phyloP scores from a whole-genome alignment of 257 asterid genomes.

The Salvia hispanica region DNA sequence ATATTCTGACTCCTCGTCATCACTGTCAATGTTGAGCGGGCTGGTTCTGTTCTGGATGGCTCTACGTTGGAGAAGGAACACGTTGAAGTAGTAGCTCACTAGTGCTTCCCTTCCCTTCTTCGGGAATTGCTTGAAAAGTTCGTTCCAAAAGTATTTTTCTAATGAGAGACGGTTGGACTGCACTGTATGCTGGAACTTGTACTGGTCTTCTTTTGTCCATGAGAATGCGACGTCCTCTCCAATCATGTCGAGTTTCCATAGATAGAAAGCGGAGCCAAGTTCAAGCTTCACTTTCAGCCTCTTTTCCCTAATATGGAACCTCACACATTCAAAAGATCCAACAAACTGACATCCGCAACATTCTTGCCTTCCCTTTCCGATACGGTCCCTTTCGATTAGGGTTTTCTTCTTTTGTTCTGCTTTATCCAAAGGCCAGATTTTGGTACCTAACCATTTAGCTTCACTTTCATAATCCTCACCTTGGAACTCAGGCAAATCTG shows the following conservation, averaged over 20 bases:
- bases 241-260: slow-evolving; percentile 49
- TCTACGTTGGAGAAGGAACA: slow-evolving; percentile 59
- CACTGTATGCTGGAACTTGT: slow-evolving; percentile 45
- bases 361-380: slow-evolving; percentile 71
- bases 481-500: slow-evolving; percentile 47
- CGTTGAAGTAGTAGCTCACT: slow-evolving; percentile 71
- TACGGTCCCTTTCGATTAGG: slow-evolving; percentile 59
- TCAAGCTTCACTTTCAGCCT: slow-evolving; percentile 52
- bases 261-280: slow-evolving; percentile 54
- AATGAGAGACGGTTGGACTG: slow-evolving; percentile 43
- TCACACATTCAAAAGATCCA: slow-evolving; percentile 56
- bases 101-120: slow-evolving; percentile 50
- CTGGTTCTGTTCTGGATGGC: slow-evolving; percentile 65
- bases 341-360: slow-evolving; percentile 56
- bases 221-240: slow-evolving; percentile 59
- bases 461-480: slow-evolving; percentile 48
- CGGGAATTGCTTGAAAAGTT: slow-evolving; percentile 49
- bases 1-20: slow-evolving; percentile 66
- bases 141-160: slow-evolving; percentile 54
- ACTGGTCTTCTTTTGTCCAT: slow-evolving; percentile 60
- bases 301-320: slow-evolving; percentile 55
- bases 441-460: slow-evolving; percentile 62
- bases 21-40: slow-evolving; percentile 58
- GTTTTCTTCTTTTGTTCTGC: slow-evolving; percentile 27
- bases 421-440: slow-evolving; percentile 57